These are phyloP conservation scores for Eimeria sp. DNA, from an alignment of 169 alveolate species.

Conservation along the genomic window DNA sequence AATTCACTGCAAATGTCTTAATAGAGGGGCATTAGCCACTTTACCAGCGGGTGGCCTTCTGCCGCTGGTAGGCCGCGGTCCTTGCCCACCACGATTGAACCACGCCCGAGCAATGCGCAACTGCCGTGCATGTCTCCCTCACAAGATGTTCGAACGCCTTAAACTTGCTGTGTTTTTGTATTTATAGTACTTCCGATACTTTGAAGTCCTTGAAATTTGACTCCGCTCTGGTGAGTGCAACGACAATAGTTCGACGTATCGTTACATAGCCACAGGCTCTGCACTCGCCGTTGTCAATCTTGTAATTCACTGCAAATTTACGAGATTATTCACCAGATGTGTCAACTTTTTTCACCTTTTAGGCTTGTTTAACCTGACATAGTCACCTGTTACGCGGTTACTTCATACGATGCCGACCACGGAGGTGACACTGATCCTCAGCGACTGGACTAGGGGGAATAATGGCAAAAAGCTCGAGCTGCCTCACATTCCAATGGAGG, in stretches of 20 bases:
- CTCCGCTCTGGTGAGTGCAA: not conserved
- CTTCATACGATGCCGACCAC: constrained; percentile 30
- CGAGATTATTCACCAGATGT: not conserved
- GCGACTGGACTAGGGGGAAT: constrained; percentile 71
- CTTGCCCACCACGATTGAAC: constrained; percentile 38
- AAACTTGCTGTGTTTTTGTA: not conserved
- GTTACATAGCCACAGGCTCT: not conserved
- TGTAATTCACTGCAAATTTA: not conserved
- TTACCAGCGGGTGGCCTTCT: not conserved
- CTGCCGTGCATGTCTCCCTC: constrained; percentile 48
- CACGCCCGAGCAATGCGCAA: constrained; percentile 2
- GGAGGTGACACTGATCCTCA: constrained; percentile 69
- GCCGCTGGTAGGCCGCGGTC: constrained; percentile 11
- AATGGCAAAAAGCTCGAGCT: constrained; percentile 44
- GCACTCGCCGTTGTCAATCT: not conserved
- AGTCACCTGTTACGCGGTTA: not conserved
- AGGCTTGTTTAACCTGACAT: not conserved
- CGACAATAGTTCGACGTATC: not conserved
- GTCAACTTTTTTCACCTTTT: not conserved
- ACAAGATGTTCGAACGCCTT: not conserved
- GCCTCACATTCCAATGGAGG: constrained; percentile 26
- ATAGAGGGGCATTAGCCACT: not conserved
- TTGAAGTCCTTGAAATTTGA: not conserved
- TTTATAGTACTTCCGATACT: not conserved
- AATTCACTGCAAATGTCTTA: not conserved